These are phyloP conservation scores for Papilionanthe hybrid DNA, from an alignment of 116 monocot species.

Conservation along the genomic window DNA sequence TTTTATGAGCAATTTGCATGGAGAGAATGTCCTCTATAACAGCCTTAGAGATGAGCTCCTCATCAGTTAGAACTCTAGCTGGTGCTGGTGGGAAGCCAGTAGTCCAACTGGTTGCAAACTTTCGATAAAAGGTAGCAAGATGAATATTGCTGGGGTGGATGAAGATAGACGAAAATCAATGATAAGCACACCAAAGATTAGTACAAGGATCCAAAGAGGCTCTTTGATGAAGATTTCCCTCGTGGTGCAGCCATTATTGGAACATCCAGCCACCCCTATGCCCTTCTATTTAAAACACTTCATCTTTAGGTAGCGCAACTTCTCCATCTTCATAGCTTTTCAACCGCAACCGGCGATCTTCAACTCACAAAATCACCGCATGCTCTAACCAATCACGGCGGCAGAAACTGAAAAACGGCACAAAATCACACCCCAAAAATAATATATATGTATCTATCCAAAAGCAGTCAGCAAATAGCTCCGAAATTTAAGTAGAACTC, in stretches of 20 bases:
- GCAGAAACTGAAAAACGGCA: background rate
- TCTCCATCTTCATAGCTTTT: background rate
- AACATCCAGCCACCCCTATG: constrained; percentile 9
- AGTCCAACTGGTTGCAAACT: constrained; percentile 25
- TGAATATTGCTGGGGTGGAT: constrained; percentile 28
- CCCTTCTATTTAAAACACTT: constrained; percentile 13
- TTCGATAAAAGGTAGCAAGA: constrained; percentile 40
- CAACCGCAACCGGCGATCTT: background rate
- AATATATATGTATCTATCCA: too few relatives aligned
- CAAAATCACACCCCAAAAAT: background rate
- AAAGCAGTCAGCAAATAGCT: background rate
- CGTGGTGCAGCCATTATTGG: constrained; percentile 27
- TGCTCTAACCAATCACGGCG: background rate
- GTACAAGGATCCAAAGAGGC: constrained; percentile 49
- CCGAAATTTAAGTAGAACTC: background rate
- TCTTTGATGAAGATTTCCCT: constrained; percentile 32
- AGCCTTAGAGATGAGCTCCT: constrained; percentile 38
- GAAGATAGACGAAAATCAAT: constrained; percentile 30
- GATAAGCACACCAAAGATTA: constrained; percentile 36
- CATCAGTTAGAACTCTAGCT: constrained; percentile 37
- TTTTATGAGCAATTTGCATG: constrained; percentile 14
- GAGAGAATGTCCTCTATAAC: constrained; percentile 34
- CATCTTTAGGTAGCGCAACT: background rate
- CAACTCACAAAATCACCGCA: background rate
- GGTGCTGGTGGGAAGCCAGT: constrained; percentile 51